Evolutionary conservation across 257 asterid species (phyloP).

Genomic region (Petunia secreta): DNA sequence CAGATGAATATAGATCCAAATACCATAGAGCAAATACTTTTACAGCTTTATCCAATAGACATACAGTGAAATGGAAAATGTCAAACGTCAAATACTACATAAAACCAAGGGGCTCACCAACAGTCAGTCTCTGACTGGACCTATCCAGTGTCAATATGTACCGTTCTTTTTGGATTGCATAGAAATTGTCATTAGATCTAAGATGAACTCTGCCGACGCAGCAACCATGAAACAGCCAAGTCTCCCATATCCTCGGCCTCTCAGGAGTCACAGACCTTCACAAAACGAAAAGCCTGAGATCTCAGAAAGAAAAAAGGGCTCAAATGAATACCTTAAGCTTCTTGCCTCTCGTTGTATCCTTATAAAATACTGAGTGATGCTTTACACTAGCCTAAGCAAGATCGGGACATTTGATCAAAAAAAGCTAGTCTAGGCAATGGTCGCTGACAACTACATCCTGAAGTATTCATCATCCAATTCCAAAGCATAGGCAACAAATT

Average conservation of each 20-base stretch:
- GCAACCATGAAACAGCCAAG: conserved; percentile 22
- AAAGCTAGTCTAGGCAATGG: too few species aligned
- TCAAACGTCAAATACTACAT: conserved; percentile 17
- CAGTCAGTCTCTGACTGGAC: conserved; percentile 22
- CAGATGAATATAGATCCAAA: conserved; percentile 25
- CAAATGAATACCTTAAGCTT: background rate
- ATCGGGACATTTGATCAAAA: too few species aligned
- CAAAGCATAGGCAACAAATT: too few species aligned
- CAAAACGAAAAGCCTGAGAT: background rate
- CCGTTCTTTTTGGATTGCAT: conserved; percentile 18
- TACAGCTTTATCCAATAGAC: conserved; percentile 5
- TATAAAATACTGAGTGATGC: background rate
- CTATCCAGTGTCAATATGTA: conserved; percentile 25
- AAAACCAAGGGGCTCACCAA: conserved; percentile 21
- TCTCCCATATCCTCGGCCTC: background rate
- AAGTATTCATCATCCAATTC: too few species aligned
- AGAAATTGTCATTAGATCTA: conserved; percentile 9
- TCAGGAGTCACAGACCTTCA: background rate
- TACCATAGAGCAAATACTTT: background rate
- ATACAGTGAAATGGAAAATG: background rate
- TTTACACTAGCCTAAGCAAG: too few species aligned
- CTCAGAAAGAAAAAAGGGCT: conserved; percentile 17
- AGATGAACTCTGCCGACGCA: background rate
- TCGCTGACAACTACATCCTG: too few species aligned
- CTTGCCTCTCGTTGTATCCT: background rate